These are phyloP conservation scores for Erysimum pusillum DNA, from an alignment of 441 rosid genomes.

Conservation along the genomic window DNA sequence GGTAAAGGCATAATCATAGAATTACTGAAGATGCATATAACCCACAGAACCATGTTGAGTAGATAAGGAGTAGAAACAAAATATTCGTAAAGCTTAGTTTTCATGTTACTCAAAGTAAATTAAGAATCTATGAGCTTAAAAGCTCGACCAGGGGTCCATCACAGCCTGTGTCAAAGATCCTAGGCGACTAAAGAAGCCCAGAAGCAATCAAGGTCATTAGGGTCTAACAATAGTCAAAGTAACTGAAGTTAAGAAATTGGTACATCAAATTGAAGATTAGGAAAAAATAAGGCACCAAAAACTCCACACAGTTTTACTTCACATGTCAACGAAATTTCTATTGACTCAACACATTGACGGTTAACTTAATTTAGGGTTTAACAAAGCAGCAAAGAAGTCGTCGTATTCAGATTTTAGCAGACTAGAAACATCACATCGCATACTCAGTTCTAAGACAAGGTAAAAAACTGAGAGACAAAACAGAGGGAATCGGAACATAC, in stretches of 20 bases:
- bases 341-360: constrained; percentile 39
- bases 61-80: constrained; percentile 13
- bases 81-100: background rate
- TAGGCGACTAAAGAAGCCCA: constrained; percentile 30
- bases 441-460: background rate
- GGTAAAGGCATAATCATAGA: constrained; percentile 1
- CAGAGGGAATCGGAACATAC: constrained; percentile 64
- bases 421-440: constrained; percentile 14
- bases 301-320: constrained; percentile 16
- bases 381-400: constrained; percentile 15
- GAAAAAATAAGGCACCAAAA: background rate
- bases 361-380: constrained; percentile 53
- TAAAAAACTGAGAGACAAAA: constrained; percentile 17
- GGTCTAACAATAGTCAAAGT: constrained; percentile 8
- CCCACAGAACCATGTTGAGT: constrained; percentile 8
- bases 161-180: constrained; percentile 5
- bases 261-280: constrained; percentile 22
- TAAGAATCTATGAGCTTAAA: constrained; percentile 10
- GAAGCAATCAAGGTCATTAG: constrained; percentile 34
- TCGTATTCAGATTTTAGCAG: constrained; percentile 11
- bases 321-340: constrained; percentile 23
- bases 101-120: background rate
- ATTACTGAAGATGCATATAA: constrained; percentile 13
- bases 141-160: background rate
- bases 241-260: constrained; percentile 21